phyloP scores from a whole-genome alignment of 2,329 filamentous ascomycete species.

The Pseudogymnoascus pannorum region DNA sequence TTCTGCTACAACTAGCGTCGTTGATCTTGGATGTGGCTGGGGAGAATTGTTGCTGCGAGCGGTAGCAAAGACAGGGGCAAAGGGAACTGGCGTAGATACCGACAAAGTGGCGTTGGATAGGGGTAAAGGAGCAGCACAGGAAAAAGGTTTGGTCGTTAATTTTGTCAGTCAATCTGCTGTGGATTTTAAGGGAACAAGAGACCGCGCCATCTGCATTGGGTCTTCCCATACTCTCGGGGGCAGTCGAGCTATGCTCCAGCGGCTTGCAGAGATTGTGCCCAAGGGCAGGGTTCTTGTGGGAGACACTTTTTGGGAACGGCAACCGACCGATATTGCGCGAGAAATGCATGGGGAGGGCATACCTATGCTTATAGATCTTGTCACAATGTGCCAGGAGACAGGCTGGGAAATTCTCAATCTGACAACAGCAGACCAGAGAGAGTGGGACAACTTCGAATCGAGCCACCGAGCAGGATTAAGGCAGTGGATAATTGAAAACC shows the following conservation, averaged over 20 bases:
- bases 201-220: not conserved
- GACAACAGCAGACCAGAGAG: conserved; percentile 3
- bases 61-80: not conserved
- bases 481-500: conserved; percentile 6
- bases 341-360: not conserved
- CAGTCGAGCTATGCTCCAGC: conserved; percentile 2
- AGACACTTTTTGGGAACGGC: not conserved
- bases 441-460: conserved; percentile 8
- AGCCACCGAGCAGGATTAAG: not conserved
- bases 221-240: not conserved
- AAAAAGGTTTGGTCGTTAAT: not conserved
- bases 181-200: not conserved
- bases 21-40: not conserved
- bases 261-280: not conserved
- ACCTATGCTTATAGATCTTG: not conserved
- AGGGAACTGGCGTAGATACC: not conserved
- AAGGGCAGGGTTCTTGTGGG: conserved; percentile 4
- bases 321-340: not conserved
- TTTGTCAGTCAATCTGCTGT: not conserved
- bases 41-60: not conserved
- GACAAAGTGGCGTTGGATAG: not conserved
- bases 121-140: not conserved
- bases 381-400: not conserved
- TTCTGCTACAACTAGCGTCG: not conserved
- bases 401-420: not conserved